phyloP scores from a whole-genome alignment of 306 rosid species.

The Corylus americana region DNA sequence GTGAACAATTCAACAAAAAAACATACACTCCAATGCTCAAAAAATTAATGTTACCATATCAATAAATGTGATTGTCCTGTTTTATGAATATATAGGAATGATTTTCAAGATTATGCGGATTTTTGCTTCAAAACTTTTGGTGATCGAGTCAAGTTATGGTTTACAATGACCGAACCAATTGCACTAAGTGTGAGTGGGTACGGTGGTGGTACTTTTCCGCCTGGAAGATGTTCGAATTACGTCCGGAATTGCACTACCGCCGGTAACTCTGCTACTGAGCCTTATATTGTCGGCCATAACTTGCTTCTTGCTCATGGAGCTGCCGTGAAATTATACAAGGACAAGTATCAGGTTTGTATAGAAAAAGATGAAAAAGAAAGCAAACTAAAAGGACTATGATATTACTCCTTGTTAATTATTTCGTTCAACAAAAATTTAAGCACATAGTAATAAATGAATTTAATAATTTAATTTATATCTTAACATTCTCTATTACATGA shows the following conservation, averaged over 20 bases:
- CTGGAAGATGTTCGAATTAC: conserved; percentile 44
- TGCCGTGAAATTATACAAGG: conserved; percentile 33
- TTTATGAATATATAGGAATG: conserved; percentile 21
- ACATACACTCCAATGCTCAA: too few relatives aligned
- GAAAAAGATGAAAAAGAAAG: too few relatives aligned
- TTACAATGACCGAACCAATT: conserved; percentile 42
- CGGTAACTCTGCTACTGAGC: conserved; percentile 46
- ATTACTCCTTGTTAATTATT: too few relatives aligned
- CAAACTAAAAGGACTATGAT: too few relatives aligned
- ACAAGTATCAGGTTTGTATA: conserved; percentile 37
- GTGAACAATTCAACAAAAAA: neutral
- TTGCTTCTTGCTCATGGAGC: conserved; percentile 41
- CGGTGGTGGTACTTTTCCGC: conserved; percentile 32
- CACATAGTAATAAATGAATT: too few relatives aligned
- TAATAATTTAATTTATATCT: too few relatives aligned
- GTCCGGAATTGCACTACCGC: conserved; percentile 35
- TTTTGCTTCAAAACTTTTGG: conserved; percentile 47
- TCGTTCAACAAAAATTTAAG: too few relatives aligned
- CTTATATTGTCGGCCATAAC: conserved; percentile 43
- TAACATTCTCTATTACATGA: too few relatives aligned
- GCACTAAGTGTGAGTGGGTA: conserved; percentile 25
- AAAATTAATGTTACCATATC: too few relatives aligned
- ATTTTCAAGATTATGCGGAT: conserved; percentile 33
- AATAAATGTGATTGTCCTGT: too few relatives aligned
- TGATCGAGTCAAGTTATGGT: conserved; percentile 44